These are phyloP conservation scores for Lycium barbarum DNA, from an alignment of 257 asterid genomes.

Conservation along the genomic window DNA sequence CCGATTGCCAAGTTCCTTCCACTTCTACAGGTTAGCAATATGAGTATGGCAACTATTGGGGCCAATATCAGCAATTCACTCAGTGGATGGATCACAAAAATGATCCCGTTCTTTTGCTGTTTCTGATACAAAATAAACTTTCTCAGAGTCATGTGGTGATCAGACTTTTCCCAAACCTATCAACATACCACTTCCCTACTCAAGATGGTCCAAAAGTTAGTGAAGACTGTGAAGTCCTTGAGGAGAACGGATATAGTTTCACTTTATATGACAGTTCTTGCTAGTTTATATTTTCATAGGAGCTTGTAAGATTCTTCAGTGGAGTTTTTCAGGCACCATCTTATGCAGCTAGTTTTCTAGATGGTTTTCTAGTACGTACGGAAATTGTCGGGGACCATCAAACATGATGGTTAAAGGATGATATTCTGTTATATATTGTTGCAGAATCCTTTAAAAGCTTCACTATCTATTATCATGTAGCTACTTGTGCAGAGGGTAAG, in stretches of 20 bases:
- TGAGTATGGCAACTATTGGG: conserved; percentile 6
- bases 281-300: neutral
- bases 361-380: neutral
- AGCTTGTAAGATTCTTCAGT: neutral
- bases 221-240: neutral
- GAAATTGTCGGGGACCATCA: conserved; percentile 2
- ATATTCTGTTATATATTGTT: conserved; percentile 19
- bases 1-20: conserved; percentile 7
- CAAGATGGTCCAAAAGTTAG: conserved; percentile 20
- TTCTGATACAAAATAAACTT: conserved; percentile 24
- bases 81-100: neutral
- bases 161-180: neutral
- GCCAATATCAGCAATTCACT: neutral
- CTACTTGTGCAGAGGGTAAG: conserved; percentile 20
- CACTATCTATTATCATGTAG: conserved; percentile 22
- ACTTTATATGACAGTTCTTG: neutral
- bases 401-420: neutral
- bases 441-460: neutral
- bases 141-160: conserved; percentile 19
- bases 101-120: neutral
- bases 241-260: neutral
- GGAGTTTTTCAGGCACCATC: neutral
- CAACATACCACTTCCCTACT: neutral
- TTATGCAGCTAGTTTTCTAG: conserved; percentile 1
- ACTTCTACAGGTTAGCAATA: neutral